Conservation (phyloP, 2,329 filamentous ascomycete species). For the Diaporthe australafricana region DNA sequence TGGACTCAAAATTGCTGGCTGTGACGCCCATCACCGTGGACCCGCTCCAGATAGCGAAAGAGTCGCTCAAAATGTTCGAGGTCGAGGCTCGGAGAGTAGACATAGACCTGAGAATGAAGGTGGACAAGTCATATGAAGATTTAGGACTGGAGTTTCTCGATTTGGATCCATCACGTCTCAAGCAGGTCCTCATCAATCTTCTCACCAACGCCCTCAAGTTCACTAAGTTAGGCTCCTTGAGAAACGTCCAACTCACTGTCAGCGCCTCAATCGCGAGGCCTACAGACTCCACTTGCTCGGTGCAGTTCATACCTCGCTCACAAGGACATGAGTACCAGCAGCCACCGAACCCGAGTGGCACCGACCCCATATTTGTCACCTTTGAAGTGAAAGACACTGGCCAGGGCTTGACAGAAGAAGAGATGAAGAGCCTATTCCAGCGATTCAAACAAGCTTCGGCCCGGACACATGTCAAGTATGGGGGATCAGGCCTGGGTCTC, state of each 20-base stretch:
- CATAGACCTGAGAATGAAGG: slow-evolving; percentile 73
- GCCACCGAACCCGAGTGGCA: slow-evolving; percentile 44
- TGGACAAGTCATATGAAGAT: slow-evolving; percentile 70
- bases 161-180: slow-evolving; percentile 78
- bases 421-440: slow-evolving; percentile 78
- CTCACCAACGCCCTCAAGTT: slow-evolving; percentile 88
- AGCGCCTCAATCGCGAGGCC: slow-evolving; percentile 56
- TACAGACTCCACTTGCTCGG: slow-evolving; percentile 55
- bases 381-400: slow-evolving; percentile 84
- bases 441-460: slow-evolving; percentile 80
- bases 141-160: slow-evolving; percentile 73
- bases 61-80: slow-evolving; percentile 82
- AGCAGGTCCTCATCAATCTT: slow-evolving; percentile 84
- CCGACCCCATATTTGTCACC: slow-evolving; percentile 71
- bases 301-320: slow-evolving; percentile 72
- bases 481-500: slow-evolving; percentile 78
- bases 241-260: slow-evolving; percentile 64
- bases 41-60: slow-evolving; percentile 73
- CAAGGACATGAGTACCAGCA: slow-evolving; percentile 55
- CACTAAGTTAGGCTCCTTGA: slow-evolving; percentile 71
- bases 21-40: slow-evolving; percentile 79
- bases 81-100: slow-evolving; percentile 77
- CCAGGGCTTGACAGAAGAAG: slow-evolving; percentile 73
- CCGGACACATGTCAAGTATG: slow-evolving; percentile 78
- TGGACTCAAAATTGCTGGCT: slow-evolving; percentile 79